Evolutionary conservation across 1,284 basidiomycete genomes (phyloP), one percentile per base, ranked within the genome.

Genomic region (Cryptococcus neoformans): DNA sequence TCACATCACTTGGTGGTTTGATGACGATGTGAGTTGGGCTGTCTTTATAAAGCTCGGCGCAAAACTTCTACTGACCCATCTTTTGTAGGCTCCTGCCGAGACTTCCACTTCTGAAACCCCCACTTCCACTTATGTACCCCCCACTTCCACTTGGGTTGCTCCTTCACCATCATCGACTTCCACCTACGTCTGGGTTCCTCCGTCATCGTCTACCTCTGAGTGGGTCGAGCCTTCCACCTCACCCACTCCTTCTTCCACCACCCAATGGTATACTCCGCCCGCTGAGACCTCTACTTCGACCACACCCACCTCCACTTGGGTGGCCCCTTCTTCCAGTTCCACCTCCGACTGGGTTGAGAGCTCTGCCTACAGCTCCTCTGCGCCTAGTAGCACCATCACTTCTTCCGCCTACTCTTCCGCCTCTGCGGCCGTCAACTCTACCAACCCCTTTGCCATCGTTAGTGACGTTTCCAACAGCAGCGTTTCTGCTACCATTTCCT

Each of bases 1-100:
- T 38, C 63, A 73, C 50, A 78, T 80, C 35, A 65, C 65, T 10
- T 82, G 81, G 82, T 60, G 60, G 63, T 81, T 70, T 60, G 67
- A 68, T 21, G 71, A 58, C 44, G 69, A 51, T n/a, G 59, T 56
- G 55, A 46, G 55, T 49, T 36, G n/a, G 28, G n/a, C 45, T 42
- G 16, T 14, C 14, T 42, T 21, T n/a, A 35, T 7, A 34, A 6
- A 4, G n/a, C 14, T 9, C 44, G 52, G 54, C 4, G 45, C 40
- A 50, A 51, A 68, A 28, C 62, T 66, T 39, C 58, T 64, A 38
- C 49, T 64, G 36, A 57, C 57, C 56, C 5, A 58, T 28, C 28
- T 28, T 28, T 28, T 28, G 28, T 28, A 28, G 28, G 28, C 60
- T 28, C 52, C 64, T 35, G 58, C 64, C 16, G 51, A 54, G 34